A percentile compares a stretch with the other conserved stretches of the same genome.
phyloP scores from a whole-genome alignment of 176 grass and related monocot genomes.

The Carex myosuroides region DNA sequence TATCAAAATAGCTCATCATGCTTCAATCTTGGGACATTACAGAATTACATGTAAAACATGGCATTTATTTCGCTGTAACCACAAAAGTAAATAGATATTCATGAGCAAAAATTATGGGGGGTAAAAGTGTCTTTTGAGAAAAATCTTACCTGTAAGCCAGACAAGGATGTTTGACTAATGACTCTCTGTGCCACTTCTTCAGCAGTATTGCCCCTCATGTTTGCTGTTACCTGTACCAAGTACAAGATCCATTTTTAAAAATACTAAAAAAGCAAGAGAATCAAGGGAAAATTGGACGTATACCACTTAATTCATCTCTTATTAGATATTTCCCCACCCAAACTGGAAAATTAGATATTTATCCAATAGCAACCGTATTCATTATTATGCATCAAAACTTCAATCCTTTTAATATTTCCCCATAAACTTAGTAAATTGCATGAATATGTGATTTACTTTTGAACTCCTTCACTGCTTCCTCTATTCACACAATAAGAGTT shows the following conservation, averaged over 20 bases:
- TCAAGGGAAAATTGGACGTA: not conserved
- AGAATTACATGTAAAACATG: not conserved
- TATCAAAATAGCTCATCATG: not conserved
- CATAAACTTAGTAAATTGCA: not conserved
- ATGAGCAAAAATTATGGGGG: not conserved
- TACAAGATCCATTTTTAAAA: slow-evolving; percentile 15
- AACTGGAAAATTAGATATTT: not conserved
- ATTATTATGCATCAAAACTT: not conserved
- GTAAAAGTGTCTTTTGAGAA: not conserved
- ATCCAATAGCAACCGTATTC: not conserved
- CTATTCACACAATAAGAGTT: not conserved
- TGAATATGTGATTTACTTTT: not conserved
- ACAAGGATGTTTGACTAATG: slow-evolving; percentile 68
- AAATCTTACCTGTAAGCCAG: slow-evolving; percentile 68
- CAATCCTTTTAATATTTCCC: not conserved
- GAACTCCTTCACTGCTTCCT: not conserved
- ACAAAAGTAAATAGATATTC: not conserved
- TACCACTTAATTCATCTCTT: not conserved
- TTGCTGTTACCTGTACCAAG: slow-evolving; percentile 78
- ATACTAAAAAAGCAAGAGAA: slow-evolving; percentile 4
- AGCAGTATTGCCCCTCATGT: slow-evolving; percentile 86
- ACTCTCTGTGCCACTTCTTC: slow-evolving; percentile 86
- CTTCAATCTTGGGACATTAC: not conserved
- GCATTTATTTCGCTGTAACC: not conserved
- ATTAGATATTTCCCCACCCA: not conserved